Conservation (phyloP, 148 eudicot genomes). For the Vaccinium vitisidaea region DNA sequence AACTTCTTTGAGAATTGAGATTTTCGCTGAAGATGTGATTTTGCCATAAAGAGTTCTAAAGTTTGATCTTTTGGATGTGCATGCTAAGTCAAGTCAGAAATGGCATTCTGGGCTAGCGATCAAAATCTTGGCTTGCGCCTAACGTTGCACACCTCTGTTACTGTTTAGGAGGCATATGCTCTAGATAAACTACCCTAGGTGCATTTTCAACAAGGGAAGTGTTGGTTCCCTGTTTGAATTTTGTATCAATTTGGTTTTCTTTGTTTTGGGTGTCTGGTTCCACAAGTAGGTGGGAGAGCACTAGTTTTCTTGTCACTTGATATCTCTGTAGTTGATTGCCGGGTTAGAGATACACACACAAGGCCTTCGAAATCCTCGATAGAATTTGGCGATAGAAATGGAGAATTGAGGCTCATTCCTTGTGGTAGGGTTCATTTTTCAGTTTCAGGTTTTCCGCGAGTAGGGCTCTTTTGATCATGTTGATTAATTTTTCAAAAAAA, state of each 20-base stretch:
- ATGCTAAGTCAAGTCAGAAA: neutral
- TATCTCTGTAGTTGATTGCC: neutral
- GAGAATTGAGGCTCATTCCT: neutral
- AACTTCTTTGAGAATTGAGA: neutral
- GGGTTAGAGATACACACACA: too few species aligned
- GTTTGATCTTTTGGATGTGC: neutral
- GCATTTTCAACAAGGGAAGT: neutral
- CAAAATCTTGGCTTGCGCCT: too few species aligned
- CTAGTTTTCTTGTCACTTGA: neutral
- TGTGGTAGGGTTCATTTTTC: neutral
- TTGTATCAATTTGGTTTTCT: slow-evolving; percentile 3
- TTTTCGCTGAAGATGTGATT: neutral
- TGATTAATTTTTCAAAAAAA: neutral
- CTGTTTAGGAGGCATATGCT: too few species aligned
- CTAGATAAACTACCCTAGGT: too few species aligned
- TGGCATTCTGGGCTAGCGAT: neutral
- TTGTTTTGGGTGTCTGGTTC: neutral
- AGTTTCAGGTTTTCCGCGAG: neutral
- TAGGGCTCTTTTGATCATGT: neutral
- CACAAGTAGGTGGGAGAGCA: slow-evolving; percentile 1
- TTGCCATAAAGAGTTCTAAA: neutral
- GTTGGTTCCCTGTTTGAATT: neutral
- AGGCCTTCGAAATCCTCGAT: neutral
- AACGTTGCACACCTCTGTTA: too few species aligned
- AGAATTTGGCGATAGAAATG: neutral